Evolutionary conservation across 2,329 filamentous ascomycete species (phyloP), one percentile per base, ranked within the genome.

Genomic region (Thelonectria olida): DNA sequence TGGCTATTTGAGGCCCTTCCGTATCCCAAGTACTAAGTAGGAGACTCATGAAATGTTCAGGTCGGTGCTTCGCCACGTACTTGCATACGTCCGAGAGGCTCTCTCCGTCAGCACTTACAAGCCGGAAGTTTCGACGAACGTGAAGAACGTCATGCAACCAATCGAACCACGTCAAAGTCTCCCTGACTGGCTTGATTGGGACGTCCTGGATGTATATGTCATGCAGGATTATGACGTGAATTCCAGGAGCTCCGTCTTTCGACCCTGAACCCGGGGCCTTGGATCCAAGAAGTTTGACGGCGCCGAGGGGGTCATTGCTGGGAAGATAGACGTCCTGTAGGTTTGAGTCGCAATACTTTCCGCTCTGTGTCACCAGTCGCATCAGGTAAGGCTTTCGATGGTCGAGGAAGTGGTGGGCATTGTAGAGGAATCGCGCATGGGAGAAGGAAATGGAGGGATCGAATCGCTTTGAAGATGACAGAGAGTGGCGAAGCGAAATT

Each of bases 381-480:
- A 38, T 38, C 10, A 7, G 6, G 38, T 41, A n/a, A 41, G 6
- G 7, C 38, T 41, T 41, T n/a, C 3, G 15, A 10, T 19, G 8
- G 38, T 17, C 5, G 7, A 12, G 5, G 6, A 51, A 34, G 19
- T 51, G 34, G 12, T 51, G 19, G 1, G 48, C 22, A 15, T 62
- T 51, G 19, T 71, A 71, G 5, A 71, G 9, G 5, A 69, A 71
- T 8, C 58, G 58, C 1, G 69, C 36, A 3, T 63, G 59, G 4
- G 22, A 22, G 8, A 64, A 38, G 0, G 68, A 70, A 5, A 49
- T 41, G 1, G 20, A 41, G 7, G n/a, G 38, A 39, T 12, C 8
- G 8, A 17, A 39, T 39, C 7, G 38, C 38, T 41, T 5, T 31
- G 38, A 7, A 19, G 20, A 10, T 12, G 48, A 10, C 10, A 9